A percentile compares a stretch with the other conserved stretches of the same genome.
These are phyloP conservation scores for Allantophomopsis cytisporea DNA, from an alignment of 2,329 filamentous ascomycete species.

Conservation along the genomic window DNA sequence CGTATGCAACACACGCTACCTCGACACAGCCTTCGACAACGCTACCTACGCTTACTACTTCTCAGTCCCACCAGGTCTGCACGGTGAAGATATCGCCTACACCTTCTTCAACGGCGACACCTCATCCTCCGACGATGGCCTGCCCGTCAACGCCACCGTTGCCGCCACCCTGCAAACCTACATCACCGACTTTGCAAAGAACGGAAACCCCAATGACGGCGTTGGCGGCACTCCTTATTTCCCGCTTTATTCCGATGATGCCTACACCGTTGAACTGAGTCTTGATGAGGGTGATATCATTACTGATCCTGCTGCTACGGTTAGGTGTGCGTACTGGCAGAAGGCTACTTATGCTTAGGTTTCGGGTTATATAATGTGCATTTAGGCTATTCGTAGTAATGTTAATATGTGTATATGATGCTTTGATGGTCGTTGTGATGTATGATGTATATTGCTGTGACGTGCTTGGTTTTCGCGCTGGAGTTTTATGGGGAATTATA, in stretches of 20 bases:
- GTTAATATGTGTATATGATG: no score
- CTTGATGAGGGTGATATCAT: constrained; percentile 5
- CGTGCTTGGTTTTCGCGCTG: no score
- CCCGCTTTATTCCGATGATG: constrained; percentile 9
- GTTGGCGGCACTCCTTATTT: constrained; percentile 7
- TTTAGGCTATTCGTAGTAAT: no score
- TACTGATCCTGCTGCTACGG: constrained; percentile 14
- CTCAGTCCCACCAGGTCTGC: constrained; percentile 34
- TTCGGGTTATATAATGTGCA: no score
- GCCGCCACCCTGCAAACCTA: constrained; percentile 22
- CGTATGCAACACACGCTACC: constrained; percentile 36
- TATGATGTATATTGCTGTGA: no score
- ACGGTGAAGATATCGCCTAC: constrained; percentile 36
- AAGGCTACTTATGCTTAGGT: constrained; percentile 8
- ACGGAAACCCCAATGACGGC: constrained; percentile 17
- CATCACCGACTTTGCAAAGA: constrained; percentile 19
- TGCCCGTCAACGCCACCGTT: constrained; percentile 15
- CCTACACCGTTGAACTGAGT: constrained; percentile 5
- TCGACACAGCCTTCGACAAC: constrained; percentile 30
- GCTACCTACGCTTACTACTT: constrained; percentile 37
- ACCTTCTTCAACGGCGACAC: constrained; percentile 32
- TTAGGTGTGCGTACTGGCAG: constrained; percentile 20
- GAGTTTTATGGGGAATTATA: no score
- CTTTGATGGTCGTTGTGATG: no score
- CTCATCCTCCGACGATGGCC: constrained; percentile 8